These are phyloP conservation scores for Pseudogymnoascus sp. DNA, from an alignment of 2,329 filamentous ascomycete species.

Conservation along the genomic window DNA sequence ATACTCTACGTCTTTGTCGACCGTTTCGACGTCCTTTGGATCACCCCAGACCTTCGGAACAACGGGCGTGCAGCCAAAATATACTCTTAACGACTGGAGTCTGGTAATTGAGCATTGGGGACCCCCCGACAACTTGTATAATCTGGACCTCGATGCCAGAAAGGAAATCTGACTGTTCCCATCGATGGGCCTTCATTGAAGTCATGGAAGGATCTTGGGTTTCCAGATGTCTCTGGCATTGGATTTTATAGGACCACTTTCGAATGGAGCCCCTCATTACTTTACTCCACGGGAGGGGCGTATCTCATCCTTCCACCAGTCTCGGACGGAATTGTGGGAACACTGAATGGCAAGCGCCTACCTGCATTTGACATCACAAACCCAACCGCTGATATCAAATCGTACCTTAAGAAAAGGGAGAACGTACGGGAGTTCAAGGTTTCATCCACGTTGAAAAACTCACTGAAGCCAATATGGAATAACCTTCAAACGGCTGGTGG, in stretches of 20 bases:
- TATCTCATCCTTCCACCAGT: neutral
- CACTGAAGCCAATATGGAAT: neutral
- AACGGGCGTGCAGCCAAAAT: conserved; percentile 4
- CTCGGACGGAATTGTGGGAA: neutral
- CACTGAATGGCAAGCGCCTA: neutral
- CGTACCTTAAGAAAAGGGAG: neutral
- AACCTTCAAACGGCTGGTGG: neutral
- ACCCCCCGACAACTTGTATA: conserved; percentile 30
- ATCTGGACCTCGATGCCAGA: conserved; percentile 14
- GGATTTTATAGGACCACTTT: neutral
- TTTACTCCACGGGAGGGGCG: neutral
- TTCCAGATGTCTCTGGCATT: neutral
- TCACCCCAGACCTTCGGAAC: neutral
- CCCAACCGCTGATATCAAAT: neutral
- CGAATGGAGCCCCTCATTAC: neutral
- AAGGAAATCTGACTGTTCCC: conserved; percentile 13
- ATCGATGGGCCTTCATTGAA: conserved; percentile 10
- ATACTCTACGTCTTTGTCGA: neutral
- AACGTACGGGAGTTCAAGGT: neutral
- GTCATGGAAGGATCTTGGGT: neutral
- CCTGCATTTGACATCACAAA: neutral
- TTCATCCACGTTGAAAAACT: neutral
- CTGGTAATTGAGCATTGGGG: conserved; percentile 35
- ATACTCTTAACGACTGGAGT: conserved; percentile 31
- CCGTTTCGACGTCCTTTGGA: neutral